Base-by-base conservation (phyloP, 2,329 filamentous ascomycete genomes). In the Westerdykella ornata region DNA sequence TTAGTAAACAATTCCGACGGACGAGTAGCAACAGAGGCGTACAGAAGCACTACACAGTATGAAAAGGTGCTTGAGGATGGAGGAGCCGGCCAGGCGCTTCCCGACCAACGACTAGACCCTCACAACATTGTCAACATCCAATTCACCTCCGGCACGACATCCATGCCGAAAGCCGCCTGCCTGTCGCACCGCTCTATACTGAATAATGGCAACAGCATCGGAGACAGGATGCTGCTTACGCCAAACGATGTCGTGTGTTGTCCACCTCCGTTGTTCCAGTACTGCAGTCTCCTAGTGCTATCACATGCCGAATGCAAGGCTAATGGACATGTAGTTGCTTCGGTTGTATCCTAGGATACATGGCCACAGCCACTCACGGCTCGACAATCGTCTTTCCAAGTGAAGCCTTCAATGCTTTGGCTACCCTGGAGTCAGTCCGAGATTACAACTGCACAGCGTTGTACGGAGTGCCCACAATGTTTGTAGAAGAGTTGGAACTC, bases 141-240 rank as follows among this genome's bases (percentile, higher is more conserved):
- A 65, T 97, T 97, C 70, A 98, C 92, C 0, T 90, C 84, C 0
- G 92, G 90, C n/a, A 97, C 92, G 0, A 97, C 92, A 0, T 86
- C 85, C 1, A 74, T 78, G 57, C 90, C 89, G 16, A 97, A 97
- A 68, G 92, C 92, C 0, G 90, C 90, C 1, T 94, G 88, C 70
- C 76, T 98, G 22, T 82, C 79, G 0, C 90, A 97, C 68, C 76
- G 75, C 3, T 82, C 77, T n/a, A 90, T 97, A 49, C 74, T 98
- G 46, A 98, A 97, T 68, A 97, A 97, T 60, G 92, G 89, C 22
- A 74, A 77, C 19, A 79, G 88, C 41, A 94, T 97, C 51, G 92
- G 85, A 0, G 71, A 82, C 54, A 77, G 89, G 33, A 95, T 97
- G 89, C 78, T 84, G 0, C 75, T 98, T 11, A 82, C 77, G 0